Percentiles rank a stretch among this genome's conserved stretches.
Evolutionary conservation across 106 monocot genomes (phyloP).

Genomic region (Posidonia australis): DNA sequence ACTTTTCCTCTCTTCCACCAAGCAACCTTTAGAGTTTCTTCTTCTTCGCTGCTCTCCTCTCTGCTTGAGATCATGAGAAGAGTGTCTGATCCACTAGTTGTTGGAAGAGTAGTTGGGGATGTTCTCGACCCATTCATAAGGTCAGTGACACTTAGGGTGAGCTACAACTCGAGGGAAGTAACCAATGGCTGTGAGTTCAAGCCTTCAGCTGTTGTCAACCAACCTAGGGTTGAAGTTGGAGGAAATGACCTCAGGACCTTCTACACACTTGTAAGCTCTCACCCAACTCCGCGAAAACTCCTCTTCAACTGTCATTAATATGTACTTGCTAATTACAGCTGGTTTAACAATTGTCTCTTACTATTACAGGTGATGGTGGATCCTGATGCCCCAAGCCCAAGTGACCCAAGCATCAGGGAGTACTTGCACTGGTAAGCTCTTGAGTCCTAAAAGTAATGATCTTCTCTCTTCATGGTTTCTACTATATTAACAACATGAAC

Average conservation of each 20-base stretch:
- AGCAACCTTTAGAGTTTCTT: too few species aligned
- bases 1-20: background rate
- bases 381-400: slow-evolving; percentile 78
- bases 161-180: slow-evolving; percentile 35
- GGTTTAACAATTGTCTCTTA: background rate
- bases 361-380: slow-evolving; percentile 63
- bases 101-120: slow-evolving; percentile 43
- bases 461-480: too few species aligned
- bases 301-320: background rate
- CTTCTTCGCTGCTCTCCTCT: background rate
- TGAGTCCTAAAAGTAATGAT: too few species aligned
- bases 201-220: slow-evolving; percentile 53
- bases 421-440: slow-evolving; percentile 66
- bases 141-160: slow-evolving; percentile 23
- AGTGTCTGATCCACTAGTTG: slow-evolving; percentile 25
- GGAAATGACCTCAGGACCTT: slow-evolving; percentile 61
- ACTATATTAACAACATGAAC: too few species aligned
- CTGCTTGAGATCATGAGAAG: slow-evolving; percentile 5
- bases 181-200: slow-evolving; percentile 64
- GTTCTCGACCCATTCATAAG: slow-evolving; percentile 36
- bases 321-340: background rate
- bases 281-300: background rate
- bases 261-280: slow-evolving; percentile 66
- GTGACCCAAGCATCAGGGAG: slow-evolving; percentile 51
- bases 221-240: slow-evolving; percentile 63